These are phyloP conservation scores for Chaetomium olivaceum DNA, from an alignment of 2,329 filamentous ascomycete genomes.

Conservation along the genomic window DNA sequence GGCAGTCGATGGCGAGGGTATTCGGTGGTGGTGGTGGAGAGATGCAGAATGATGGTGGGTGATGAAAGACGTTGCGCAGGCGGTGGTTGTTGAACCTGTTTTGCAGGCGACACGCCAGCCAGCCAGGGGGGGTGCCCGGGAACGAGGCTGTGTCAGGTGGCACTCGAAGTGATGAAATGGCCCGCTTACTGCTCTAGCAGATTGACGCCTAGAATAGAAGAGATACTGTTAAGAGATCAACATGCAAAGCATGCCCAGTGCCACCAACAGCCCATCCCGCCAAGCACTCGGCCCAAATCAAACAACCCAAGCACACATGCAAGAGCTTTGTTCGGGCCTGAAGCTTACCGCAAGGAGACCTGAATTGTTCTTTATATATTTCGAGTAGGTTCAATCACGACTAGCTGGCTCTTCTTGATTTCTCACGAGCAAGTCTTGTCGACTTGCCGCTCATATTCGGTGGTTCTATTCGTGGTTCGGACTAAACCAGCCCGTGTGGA, in stretches of 20 bases:
- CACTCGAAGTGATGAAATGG: conserved; percentile 14
- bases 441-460: background rate
- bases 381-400: background rate
- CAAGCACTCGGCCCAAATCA: conserved; percentile 2
- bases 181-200: conserved; percentile 5
- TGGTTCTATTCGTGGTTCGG: background rate
- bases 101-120: conserved; percentile 32
- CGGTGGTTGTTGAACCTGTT: conserved; percentile 29
- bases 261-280: background rate
- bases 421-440: too few species aligned
- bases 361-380: background rate
- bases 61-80: conserved; percentile 27
- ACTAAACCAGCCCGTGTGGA: background rate
- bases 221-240: background rate
- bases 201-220: too few species aligned
- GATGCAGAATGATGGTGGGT: conserved; percentile 28
- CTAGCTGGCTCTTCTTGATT: background rate
- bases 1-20: conserved; percentile 11
- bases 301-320: background rate
- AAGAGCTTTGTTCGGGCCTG: conserved; percentile 4
- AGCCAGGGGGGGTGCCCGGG: conserved; percentile 26
- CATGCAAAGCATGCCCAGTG: background rate
- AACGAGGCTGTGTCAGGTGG: conserved; percentile 26
- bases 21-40: conserved; percentile 21
- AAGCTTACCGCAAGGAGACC: background rate